phyloP scores from a whole-genome alignment of 495 filamentous ascomycete species.

The Pyrenula aspistea region DNA sequence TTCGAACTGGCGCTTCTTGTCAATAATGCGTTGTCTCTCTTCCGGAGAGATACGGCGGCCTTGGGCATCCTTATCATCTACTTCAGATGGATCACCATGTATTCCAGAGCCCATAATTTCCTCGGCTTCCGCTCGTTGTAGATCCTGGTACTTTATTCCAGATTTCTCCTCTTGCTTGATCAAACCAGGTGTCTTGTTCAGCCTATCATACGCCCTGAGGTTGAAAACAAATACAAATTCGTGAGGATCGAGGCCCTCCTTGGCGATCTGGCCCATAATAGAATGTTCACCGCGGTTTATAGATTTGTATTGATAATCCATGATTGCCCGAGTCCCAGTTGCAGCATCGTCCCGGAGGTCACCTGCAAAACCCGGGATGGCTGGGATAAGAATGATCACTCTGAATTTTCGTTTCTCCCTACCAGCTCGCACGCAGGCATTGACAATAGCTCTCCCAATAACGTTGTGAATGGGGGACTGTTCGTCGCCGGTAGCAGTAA shows the following conservation, averaged over 20 bases:
- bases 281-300: constrained; percentile 85
- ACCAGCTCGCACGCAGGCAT: constrained; percentile 69
- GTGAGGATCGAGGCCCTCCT: constrained; percentile 66
- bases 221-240: constrained; percentile 89
- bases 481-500: constrained; percentile 82
- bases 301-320: constrained; percentile 98
- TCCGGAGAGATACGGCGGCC: constrained; percentile 20
- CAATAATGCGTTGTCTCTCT: constrained; percentile 27
- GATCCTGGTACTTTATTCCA: constrained; percentile 70
- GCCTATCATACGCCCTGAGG: constrained; percentile 75
- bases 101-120: constrained; percentile 72
- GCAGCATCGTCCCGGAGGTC: constrained; percentile 76
- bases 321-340: constrained; percentile 80
- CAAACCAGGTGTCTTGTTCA: constrained; percentile 66
- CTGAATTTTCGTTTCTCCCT: constrained; percentile 84
- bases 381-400: constrained; percentile 79
- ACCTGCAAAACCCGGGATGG: constrained; percentile 87
- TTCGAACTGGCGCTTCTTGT: constrained; percentile 56
- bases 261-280: constrained; percentile 67
- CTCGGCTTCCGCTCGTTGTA: constrained; percentile 75
- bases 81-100: constrained; percentile 43
- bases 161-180: constrained; percentile 61
- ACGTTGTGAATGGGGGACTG: constrained; percentile 79
- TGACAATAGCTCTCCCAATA: constrained; percentile 78
- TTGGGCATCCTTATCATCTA: constrained; percentile 28